These are phyloP conservation scores for Trichoderma simmonsii DNA, from an alignment of 2,329 filamentous ascomycete species.

Conservation along the genomic window DNA sequence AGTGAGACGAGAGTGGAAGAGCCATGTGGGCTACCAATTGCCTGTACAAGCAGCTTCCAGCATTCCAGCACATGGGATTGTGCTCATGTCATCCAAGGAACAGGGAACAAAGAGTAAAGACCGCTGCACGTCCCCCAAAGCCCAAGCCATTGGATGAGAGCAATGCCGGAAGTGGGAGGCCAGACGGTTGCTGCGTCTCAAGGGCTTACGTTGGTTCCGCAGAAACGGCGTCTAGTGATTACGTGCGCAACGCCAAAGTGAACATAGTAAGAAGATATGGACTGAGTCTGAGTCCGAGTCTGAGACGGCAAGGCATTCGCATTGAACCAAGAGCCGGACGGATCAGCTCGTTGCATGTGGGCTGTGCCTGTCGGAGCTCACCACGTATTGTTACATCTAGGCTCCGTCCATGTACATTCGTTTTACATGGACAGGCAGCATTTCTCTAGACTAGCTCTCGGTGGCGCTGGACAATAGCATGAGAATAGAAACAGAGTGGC, in stretches of 20 bases:
- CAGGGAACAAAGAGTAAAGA: background rate
- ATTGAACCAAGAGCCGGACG: background rate
- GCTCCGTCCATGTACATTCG: background rate
- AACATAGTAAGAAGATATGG: background rate
- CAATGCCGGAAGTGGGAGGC: background rate
- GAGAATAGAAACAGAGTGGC: conserved; percentile 3
- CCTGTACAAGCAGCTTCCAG: background rate
- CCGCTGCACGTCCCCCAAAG: background rate
- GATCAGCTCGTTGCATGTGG: background rate
- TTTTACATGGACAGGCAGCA: background rate
- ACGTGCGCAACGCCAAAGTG: conserved; percentile 9
- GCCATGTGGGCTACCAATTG: background rate
- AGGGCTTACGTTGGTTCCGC: conserved; percentile 8
- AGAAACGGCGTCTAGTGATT: conserved; percentile 4
- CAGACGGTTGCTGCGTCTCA: background rate
- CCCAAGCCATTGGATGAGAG: background rate
- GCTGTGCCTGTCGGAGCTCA: conserved; percentile 10
- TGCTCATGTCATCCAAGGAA: background rate
- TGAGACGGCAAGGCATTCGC: background rate
- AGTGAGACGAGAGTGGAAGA: background rate
- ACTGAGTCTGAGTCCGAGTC: background rate
- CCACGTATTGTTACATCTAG: conserved; percentile 6
- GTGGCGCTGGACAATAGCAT: conserved; percentile 9
- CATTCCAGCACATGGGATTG: background rate
- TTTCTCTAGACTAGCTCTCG: background rate